Evolutionary conservation across 1,284 basidiomycete genomes (phyloP), one percentile per base, ranked within the genome.

Genomic region (Moesziomyces parantarcticus): DNA sequence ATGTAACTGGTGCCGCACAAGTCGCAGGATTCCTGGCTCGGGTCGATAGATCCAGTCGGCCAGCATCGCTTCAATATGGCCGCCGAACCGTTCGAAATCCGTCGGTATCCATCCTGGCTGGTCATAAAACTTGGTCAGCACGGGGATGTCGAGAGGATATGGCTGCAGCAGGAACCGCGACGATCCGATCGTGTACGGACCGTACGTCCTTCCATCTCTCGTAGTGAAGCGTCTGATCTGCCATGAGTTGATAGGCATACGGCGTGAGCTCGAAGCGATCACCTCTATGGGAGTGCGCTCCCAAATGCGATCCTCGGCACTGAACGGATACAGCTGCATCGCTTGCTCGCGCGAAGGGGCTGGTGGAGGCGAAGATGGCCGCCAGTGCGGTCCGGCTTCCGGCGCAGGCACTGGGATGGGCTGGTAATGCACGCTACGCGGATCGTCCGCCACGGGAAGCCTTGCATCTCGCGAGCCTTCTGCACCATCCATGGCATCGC

Each of bases 141-240:
- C 32, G 3, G 25, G 20, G 14, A 51, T 13, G 18, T 51, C 43
- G 14, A 45, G 43, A n/a, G 56, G 56, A 36, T 58, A 58, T 1
- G 34, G 40, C 25, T 41, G 39, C 20, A 3, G 18, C n/a, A 46
- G 18, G 25, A 58, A 58, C 0, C 7, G 18, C 1, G 20, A 4
- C 0, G 23, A 20, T 13, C 56, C 49, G 23, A 58, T 7, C 5
- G 1, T 11, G 5, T 22, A 51, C 0, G 56, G 56, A 1, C 56
- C 56, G 21, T 44, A 51, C 7, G 7, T 3, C 18, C 43, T 16
- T 9, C 43, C 29, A 13, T 58, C 48, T 0, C 20, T 5, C 22
- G 25, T 39, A 21, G n/a, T 8, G 34, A 58, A 57, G 10, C 32
- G 29, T 1, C 29, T 13, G 26, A 5, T 40, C 23, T 11, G 36